phyloP scores from a whole-genome alignment of 331 rosid genomes.

The Malus hybrid region DNA sequence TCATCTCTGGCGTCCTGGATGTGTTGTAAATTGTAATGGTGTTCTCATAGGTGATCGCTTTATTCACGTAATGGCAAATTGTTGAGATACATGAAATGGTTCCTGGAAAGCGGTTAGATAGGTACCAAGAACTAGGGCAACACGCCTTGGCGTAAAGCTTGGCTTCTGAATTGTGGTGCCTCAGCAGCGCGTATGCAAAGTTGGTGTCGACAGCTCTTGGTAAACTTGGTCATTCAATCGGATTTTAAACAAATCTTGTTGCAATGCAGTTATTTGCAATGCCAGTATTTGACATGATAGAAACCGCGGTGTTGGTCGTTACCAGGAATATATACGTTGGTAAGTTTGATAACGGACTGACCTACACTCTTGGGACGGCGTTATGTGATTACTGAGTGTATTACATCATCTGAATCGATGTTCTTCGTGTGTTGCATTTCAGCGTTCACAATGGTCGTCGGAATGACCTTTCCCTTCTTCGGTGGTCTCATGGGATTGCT shows the following conservation, averaged over 20 bases:
- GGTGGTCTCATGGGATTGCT: constrained; percentile 63
- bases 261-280: constrained; percentile 53
- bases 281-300: constrained; percentile 86
- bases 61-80: constrained; percentile 74
- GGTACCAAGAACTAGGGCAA: constrained; percentile 75
- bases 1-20: constrained; percentile 59
- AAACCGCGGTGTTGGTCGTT: constrained; percentile 32
- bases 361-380: too few species aligned
- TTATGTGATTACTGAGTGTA: too few species aligned
- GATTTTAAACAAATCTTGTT: not conserved
- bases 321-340: constrained; percentile 59
- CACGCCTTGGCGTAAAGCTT: constrained; percentile 66
- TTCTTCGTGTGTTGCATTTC: constrained; percentile 6
- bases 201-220: constrained; percentile 26
- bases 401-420: not conserved
- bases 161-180: constrained; percentile 80
- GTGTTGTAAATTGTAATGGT: constrained; percentile 17
- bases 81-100: constrained; percentile 82
- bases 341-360: constrained; percentile 6
- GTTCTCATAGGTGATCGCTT: constrained; percentile 60
- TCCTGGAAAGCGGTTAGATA: constrained; percentile 60
- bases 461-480: constrained; percentile 73
- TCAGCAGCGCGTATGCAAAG: constrained; percentile 52
- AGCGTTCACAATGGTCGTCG: constrained; percentile 74
- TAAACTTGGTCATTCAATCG: not conserved